Conservation (phyloP, 768 basidiomycete genomes). For the Lentinula boryana region DNA sequence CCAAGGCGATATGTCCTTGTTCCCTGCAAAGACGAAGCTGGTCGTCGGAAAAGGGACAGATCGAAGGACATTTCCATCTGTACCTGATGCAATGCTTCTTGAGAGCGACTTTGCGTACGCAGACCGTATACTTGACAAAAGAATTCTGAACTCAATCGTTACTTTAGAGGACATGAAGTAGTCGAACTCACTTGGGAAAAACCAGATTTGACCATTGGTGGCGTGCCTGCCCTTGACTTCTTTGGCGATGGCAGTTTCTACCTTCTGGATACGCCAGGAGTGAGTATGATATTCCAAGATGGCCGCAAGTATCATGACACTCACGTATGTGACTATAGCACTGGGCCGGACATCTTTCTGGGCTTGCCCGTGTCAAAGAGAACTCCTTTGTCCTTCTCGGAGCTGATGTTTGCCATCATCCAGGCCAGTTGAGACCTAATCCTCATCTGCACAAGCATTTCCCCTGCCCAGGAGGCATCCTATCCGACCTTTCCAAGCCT, state of each 20-base stretch:
- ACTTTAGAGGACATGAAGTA: constrained; percentile 13
- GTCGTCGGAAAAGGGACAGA: constrained; percentile 11
- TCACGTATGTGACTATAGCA: constrained; percentile 8
- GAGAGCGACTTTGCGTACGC: constrained; percentile 14
- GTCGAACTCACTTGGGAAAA: constrained; percentile 9
- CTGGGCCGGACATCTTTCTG: constrained; percentile 13
- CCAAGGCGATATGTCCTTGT: constrained; percentile 16
- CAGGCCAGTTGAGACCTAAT: constrained; percentile 17
- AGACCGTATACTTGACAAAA: too few species aligned
- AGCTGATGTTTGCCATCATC: constrained; percentile 16
- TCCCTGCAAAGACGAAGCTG: constrained; percentile 12
- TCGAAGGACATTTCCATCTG: not conserved
- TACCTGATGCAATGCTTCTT: constrained; percentile 9
- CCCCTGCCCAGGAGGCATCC: constrained; percentile 10
- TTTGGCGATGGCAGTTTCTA: constrained; percentile 20
- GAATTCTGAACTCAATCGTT: not conserved
- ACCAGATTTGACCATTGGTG: constrained; percentile 12
- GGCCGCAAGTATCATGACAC: not conserved
- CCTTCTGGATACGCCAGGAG: constrained; percentile 16
- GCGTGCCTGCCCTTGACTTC: constrained; percentile 13
- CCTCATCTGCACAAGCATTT: constrained; percentile 8
- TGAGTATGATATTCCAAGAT: not conserved
- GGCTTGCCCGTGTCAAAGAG: constrained; percentile 15
- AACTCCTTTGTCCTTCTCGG: constrained; percentile 16
- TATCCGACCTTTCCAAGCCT: constrained; percentile 5